These are phyloP conservation scores for Annulohypoxylon truncatum DNA, from an alignment of 2,329 filamentous ascomycete genomes.

Conservation along the genomic window DNA sequence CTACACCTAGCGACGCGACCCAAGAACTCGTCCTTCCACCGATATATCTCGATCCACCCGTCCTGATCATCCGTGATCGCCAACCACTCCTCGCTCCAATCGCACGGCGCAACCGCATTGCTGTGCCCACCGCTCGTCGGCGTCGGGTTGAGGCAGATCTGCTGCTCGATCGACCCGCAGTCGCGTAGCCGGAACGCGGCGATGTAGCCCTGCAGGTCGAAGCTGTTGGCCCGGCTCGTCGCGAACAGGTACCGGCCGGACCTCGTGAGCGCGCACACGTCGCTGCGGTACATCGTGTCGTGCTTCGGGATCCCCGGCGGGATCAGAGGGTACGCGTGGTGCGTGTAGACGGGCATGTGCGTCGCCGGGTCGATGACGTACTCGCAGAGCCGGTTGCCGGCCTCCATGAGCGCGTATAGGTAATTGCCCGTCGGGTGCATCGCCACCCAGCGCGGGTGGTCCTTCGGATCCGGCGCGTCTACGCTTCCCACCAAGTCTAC, in stretches of 20 bases:
- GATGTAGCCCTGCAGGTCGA: constrained; percentile 83
- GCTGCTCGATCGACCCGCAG: constrained; percentile 77
- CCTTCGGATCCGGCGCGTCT: constrained; percentile 74
- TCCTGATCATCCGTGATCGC: constrained; percentile 90
- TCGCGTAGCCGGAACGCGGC: constrained; percentile 79
- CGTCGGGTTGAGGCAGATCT: constrained; percentile 85
- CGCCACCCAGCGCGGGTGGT: constrained; percentile 90
- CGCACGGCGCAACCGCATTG: constrained; percentile 86
- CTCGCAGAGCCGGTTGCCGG: constrained; percentile 84
- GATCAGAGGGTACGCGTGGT: constrained; percentile 80
- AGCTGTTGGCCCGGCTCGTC: constrained; percentile 81
- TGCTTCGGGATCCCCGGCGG: constrained; percentile 72
- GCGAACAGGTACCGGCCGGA: constrained; percentile 84
- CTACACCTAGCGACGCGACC: constrained; percentile 80
- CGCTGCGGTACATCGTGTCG: constrained; percentile 79
- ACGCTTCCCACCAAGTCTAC: constrained; percentile 78
- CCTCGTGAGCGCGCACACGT: constrained; percentile 80
- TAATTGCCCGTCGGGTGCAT: constrained; percentile 82
- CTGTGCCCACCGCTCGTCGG: constrained; percentile 89
- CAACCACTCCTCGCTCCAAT: constrained; percentile 90
- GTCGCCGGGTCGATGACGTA: constrained; percentile 82
- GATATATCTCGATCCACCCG: constrained; percentile 87
- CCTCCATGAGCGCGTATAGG: constrained; percentile 89
- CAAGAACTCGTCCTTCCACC: constrained; percentile 85
- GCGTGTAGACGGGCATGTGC: constrained; percentile 81